A percentile compares a stretch with the other conserved stretches of the same genome.
Conservation (phyloP, 1,139 yeast genomes). For the Yamadazyma jaroonii region DNA sequence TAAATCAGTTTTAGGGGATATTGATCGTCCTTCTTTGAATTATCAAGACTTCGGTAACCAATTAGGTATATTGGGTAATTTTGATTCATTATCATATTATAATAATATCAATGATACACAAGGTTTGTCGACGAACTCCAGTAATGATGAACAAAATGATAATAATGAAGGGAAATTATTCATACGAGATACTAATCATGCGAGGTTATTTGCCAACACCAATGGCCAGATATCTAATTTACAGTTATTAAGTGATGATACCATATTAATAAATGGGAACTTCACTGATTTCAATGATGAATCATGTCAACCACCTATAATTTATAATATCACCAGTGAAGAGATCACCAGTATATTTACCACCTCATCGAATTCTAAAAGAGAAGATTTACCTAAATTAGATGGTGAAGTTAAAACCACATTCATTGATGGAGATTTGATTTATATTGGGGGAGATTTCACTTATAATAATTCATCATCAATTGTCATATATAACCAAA, state of each 20-base stretch:
- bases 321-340: conserved; percentile 49
- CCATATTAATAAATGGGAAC: conserved; percentile 47
- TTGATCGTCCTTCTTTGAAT: conserved; percentile 2
- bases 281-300: conserved; percentile 32
- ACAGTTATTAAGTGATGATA: conserved; percentile 22
- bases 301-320: conserved; percentile 49
- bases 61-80: conserved; percentile 65
- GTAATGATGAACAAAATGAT: background rate
- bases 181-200: conserved; percentile 27
- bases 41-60: conserved; percentile 28
- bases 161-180: conserved; percentile 20
- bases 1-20: background rate
- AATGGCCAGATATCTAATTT: conserved; percentile 35
- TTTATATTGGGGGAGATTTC: conserved; percentile 84
- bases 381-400: conserved; percentile 24
- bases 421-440: conserved; percentile 41
- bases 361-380: conserved; percentile 13
- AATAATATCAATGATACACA: conserved; percentile 48
- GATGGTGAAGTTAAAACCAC: conserved; percentile 55
- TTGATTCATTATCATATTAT: conserved; percentile 59
- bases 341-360: conserved; percentile 37
- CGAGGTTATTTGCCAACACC: conserved; percentile 26
- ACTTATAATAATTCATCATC: conserved; percentile 55
- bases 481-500: conserved; percentile 63
- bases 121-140: conserved; percentile 1